Base-by-base conservation (phyloP, 495 filamentous ascomycete genomes). In the Penicillium maclennaniae region DNA sequence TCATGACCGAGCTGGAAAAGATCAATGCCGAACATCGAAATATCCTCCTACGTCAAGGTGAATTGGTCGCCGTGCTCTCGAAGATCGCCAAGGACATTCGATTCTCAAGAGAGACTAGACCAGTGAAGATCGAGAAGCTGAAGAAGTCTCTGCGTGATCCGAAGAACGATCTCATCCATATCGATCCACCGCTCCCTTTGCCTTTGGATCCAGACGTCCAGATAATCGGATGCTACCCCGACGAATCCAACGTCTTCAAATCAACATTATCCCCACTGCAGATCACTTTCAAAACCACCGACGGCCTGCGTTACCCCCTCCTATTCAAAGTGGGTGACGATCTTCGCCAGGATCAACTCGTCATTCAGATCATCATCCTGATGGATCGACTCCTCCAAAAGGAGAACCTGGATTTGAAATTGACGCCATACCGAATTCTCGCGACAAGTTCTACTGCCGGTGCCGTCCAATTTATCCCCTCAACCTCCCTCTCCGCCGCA, bases 311-410 rank as follows among this genome's bases (percentile, higher is more conserved):
- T 54, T 97, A 97, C 67, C 87, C 91, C 16, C 85, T 99, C 46
- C 84, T 97, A 42, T 97, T 97, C 81, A 99, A 99, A 69, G 91
- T 91, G 4, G 93, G 93, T 38, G 93, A 99, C 62, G 93, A 99
- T 63, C 80, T 99, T 37, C 88, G 93, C 0, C 93, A 99, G 70
- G 93, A 99, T 61, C 93, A 99, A 68, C 82, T 99, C 0, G 91
- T 97, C 43, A 95, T 99, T 55, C 93, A 99, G 56, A 97, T 97
- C 60, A 95, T 99, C 67, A 95, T 87, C 1, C 79, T 99, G 43
- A 99, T 99, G 93, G 93, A 99, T 61, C 87, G 91, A 25, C 85
- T 99, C 15, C 82, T 99, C 12, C 88, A 86, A 43, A 97, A 97
- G 60, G 93, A 97, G 64, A 99, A 99, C 60, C 83, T 99, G 4